Evolutionary conservation across 1,284 basidiomycete species (phyloP), one percentile per base, ranked within the genome.

Genomic region (Termitomyces sp.): DNA sequence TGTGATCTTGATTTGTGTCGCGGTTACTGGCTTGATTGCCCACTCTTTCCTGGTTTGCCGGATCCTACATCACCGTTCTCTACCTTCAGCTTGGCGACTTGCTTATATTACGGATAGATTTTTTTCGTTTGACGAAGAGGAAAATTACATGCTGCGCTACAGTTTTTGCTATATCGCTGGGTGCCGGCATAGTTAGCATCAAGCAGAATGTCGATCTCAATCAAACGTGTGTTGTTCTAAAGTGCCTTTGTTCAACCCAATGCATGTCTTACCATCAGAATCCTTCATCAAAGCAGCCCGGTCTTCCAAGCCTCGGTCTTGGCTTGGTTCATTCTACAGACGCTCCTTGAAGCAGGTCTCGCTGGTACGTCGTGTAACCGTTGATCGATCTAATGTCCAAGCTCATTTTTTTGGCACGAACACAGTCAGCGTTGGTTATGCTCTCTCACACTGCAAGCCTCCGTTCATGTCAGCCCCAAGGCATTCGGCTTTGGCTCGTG

Each of bases 21-120:
- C 62, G 1, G 7, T 64, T 5, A 60, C 60, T 17, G 61, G 64
- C 13, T 13, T 62, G 15, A 45, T 65, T 41, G 55, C 62, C 2
- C 65, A 65, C 52, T 19, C 57, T 3, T 65, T 67, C 54, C 46
- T 65, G 13, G 64, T 65, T 21, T 6, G 59, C n/a, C 5, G 30
- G 12, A 3, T 39, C 13, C 15, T 9, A 21, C 2, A 31, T 46
- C 31, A 3, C 7, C 13, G 21, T 6, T 21, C 13, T 34, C 33
- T 34, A 5, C 15, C 3, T 46, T 46, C 24, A 24, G 5, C 24
- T 26, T 47, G 30, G 24, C 4, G 19, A 8, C 33, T 24, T 12
- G 30, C 13, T 33, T 19, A 13, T n/a, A 28, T 19, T 21, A 36
- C 15, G 15, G 26, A 9, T 21, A 65, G 64, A 49, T 54, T 64